Base-by-base conservation (phyloP, 2,329 filamentous ascomycete genomes). In the Pseudogymnoascus sp. region DNA sequence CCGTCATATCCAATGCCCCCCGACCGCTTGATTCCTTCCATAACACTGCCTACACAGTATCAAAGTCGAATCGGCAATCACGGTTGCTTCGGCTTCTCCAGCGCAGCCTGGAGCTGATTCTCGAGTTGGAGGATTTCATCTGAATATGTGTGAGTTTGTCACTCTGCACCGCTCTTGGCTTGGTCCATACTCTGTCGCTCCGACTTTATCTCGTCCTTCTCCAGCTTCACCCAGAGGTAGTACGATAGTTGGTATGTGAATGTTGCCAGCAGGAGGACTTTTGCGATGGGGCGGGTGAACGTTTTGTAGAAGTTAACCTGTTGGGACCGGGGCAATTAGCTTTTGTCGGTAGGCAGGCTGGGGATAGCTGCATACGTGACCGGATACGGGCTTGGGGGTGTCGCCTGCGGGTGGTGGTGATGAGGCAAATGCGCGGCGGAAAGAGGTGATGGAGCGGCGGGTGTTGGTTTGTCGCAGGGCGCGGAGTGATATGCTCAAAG, bases 181-280 rank as follows among this genome's bases (percentile, higher is more conserved):
- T 15, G 40, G 17, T 23, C 71, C 78, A 64, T 70, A 88, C 86
- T 81, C 68, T 82, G 76, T 68, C 83, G 83, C 50, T 85, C 79
- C 19, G 77, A 77, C 71, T 82, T 85, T 63, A 83, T 78, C 76
- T 95, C 90, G 62, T 90, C 81, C 35, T 83, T 82, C 74, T 93
- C 90, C 60, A 93, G 79, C 75, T 88, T 90, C 38, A 84, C 73
- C 90, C 90, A 95, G 13, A 77, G 77, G 78, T 84, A 91, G 76
- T 93, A 93, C 13, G 82, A 75, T n/a, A 89, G 70, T 75, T 95
- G 90, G 74, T 93, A 95, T 1, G 87, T 88, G 71, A 91, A 86
- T 63, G 92, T 82, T 62, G 90, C 89, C 71, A 89, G 82, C 38
- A 93, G 80, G 67, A 91, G 83, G 62, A 86, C 86, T 77, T 92